phyloP scores from a whole-genome alignment of 192 early-diverging fungal species.

The Coemansia sp. region DNA sequence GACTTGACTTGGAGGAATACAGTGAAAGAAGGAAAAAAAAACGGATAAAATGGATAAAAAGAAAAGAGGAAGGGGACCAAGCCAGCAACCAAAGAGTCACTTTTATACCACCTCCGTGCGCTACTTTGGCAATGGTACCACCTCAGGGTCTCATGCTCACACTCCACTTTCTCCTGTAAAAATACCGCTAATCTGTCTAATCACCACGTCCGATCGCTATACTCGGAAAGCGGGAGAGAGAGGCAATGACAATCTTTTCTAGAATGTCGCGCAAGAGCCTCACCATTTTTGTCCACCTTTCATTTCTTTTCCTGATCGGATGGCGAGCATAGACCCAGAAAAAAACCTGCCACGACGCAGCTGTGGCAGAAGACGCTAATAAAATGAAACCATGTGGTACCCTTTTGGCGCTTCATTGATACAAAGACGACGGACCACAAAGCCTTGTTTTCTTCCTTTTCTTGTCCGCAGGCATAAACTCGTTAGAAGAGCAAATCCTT shows the following conservation, averaged over 20 bases:
- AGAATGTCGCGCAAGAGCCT: background rate
- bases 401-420: background rate
- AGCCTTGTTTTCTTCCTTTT: background rate
- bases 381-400: background rate
- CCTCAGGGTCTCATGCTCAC: slow-evolving; percentile 26
- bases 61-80: background rate
- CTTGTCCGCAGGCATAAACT: background rate
- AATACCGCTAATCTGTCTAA: background rate
- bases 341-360: no score
- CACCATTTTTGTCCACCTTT: background rate
- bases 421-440: background rate
- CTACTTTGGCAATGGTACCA: slow-evolving; percentile 34
- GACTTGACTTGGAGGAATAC: background rate
- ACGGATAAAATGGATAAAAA: background rate
- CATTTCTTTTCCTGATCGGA: background rate
- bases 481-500: background rate
- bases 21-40: background rate
- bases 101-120: background rate
- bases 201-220: background rate
- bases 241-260: background rate
- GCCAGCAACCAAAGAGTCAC: background rate
- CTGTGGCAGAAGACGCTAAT: no score
- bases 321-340: background rate
- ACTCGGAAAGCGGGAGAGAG: background rate
- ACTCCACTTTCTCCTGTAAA: background rate